phyloP scores from a whole-genome alignment of 2,329 filamentous ascomycete species.

The Grosmannia serpens region DNA sequence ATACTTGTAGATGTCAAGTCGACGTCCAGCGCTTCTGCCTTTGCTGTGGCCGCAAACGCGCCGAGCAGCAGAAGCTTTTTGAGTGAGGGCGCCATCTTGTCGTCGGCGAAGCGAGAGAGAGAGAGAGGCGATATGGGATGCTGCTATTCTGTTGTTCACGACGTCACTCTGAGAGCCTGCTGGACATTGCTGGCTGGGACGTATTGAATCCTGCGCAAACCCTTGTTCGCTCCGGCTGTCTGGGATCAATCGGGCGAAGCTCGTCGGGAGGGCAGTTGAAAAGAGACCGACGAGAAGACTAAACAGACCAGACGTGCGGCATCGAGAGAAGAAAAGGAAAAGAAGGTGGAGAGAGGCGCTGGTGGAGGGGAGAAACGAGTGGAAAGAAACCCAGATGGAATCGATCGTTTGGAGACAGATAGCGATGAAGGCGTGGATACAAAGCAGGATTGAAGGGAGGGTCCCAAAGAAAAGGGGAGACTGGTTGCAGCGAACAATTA shows the following conservation, averaged over 20 bases:
- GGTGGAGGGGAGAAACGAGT: not conserved
- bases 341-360: not conserved
- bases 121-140: no score
- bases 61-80: slow-evolving; percentile 4
- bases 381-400: not conserved
- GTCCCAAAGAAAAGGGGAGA: not conserved
- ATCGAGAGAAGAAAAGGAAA: not conserved
- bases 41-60: slow-evolving; percentile 7
- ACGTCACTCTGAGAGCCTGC: not conserved
- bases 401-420: no score
- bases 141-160: not conserved
- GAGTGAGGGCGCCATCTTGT: not conserved
- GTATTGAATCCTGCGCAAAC: not conserved
- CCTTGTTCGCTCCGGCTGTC: no score
- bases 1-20: slow-evolving; percentile 8
- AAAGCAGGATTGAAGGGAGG: not conserved
- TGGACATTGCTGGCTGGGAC: not conserved
- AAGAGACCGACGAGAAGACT: no score
- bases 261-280: not conserved
- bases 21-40: slow-evolving; percentile 7
- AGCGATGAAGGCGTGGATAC: not conserved
- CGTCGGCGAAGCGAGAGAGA: not conserved
- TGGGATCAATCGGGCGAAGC: no score
- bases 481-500: not conserved
- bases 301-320: no score